Base-by-base conservation (phyloP, 2,329 filamentous ascomycete species). In the Xylaria arbuscula region DNA sequence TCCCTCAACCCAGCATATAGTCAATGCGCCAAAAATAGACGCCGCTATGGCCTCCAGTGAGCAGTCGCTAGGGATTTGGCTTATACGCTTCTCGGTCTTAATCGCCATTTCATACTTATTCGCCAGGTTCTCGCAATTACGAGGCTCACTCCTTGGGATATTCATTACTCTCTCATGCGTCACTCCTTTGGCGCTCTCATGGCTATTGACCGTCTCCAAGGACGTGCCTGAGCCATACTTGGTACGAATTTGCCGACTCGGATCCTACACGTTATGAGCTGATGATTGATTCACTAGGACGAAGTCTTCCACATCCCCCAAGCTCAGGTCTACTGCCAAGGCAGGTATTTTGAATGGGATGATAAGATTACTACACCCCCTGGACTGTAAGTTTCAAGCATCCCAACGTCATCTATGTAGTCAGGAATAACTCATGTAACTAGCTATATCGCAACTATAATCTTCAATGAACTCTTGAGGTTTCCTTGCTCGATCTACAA, bases 341-440 rank as follows among this genome's bases (percentile, higher is more conserved):
- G 91, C 11, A 86, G 87, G 62, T 97, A 91, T 82, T 78, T 80
- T 13, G 85, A 93, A 64, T 99, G 96, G 96, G 94, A 99, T 80
- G 91, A 95, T 68, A 99, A 98, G 79, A 96, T 99, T 77, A 99
- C 96, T 0, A 99, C 96, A 1, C 96, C 96, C 0, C 95, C 96
- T 0, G 96, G 94, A 40, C 83, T 99, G 83, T 93, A 84, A 78
- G 84, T 80, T 34, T 11, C 65, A 72, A 48, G 56, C 73, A 36
- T 68, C 77, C 9, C 4, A 13, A 22, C 28, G 15, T 11, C 59
- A 53, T 50, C 22, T 48, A 2, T 74, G n/a, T n/a, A n/a, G n/a
- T 72, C 62, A 73, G 66, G 34, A 74, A 75, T 66, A 24, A 61
- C 62, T 75, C 15, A 71, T 55, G 58, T 63, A 54, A 10, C 62